Percentiles rank a stretch among this genome's conserved stretches.
Evolutionary conservation across 1,284 basidiomycete species (phyloP).

Genomic region (Apiotrichum porosum): DNA sequence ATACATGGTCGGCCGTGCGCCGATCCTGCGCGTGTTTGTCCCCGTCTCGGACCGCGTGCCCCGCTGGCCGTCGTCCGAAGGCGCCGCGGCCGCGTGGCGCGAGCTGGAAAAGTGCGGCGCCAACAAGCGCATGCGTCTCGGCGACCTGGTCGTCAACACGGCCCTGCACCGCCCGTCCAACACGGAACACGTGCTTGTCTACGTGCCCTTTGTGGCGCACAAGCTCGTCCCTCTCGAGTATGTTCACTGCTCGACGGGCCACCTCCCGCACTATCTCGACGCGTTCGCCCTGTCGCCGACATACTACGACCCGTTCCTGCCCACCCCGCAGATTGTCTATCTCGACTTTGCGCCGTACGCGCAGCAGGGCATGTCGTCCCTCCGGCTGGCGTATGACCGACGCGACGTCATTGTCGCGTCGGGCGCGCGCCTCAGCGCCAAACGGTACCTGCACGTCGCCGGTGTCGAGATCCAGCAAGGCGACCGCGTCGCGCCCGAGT

Average conservation of each 20-base stretch:
- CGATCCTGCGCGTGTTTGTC: slow-evolving; percentile 46
- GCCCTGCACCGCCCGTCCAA: slow-evolving; percentile 34
- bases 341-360: slow-evolving; percentile 46
- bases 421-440: slow-evolving; percentile 44
- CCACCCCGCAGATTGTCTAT: slow-evolving; percentile 43
- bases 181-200: slow-evolving; percentile 42
- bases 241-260: slow-evolving; percentile 29
- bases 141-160: slow-evolving; percentile 48
- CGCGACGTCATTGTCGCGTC: slow-evolving; percentile 44
- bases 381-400: slow-evolving; percentile 46
- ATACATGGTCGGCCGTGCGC: slow-evolving; percentile 41
- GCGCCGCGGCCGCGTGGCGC: slow-evolving; percentile 33
- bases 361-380: slow-evolving; percentile 26
- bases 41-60: slow-evolving; percentile 37
- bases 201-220: slow-evolving; percentile 39
- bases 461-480: slow-evolving; percentile 38
- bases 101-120: slow-evolving; percentile 49
- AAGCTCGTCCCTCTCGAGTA: slow-evolving; percentile 46
- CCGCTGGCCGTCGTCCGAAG: slow-evolving; percentile 47
- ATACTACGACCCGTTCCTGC: slow-evolving; percentile 47
- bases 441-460: slow-evolving; percentile 48
- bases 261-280: slow-evolving; percentile 45
- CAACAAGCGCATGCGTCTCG: slow-evolving; percentile 37
- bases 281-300: slow-evolving; percentile 47
- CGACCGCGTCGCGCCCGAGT: slow-evolving; percentile 33